Percentiles rank a stretch among this genome's conserved stretches.
phyloP scores from a whole-genome alignment of 176 grass and related monocot genomes.

The Triticum turgidum region DNA sequence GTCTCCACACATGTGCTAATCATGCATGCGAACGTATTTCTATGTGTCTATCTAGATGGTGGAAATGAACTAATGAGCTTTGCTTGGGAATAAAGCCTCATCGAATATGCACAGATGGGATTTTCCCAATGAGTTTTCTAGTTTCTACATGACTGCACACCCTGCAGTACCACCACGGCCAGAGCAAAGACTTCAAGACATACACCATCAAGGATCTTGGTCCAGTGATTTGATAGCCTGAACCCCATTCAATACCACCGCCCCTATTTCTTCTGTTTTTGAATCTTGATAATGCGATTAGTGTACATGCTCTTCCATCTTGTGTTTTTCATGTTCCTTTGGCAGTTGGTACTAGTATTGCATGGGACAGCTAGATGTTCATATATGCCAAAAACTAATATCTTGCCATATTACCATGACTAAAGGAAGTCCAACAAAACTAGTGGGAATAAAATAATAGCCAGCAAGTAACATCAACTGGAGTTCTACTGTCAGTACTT shows the following conservation, averaged over 20 bases:
- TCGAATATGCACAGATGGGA: not conserved
- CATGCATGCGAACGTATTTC: not conserved
- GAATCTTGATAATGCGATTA: not conserved
- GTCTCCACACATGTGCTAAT: not conserved
- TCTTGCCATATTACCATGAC: not conserved
- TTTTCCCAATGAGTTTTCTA: not conserved
- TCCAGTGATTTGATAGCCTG: not conserved
- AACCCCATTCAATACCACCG: not conserved
- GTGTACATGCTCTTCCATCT: not conserved
- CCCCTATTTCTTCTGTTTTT: not conserved
- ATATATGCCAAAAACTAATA: constrained; percentile 4
- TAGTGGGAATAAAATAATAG: constrained; percentile 19
- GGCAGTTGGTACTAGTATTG: not conserved
- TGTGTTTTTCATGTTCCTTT: not conserved
- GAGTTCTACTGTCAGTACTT: not conserved
- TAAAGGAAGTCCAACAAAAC: not conserved
- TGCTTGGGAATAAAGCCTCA: not conserved
- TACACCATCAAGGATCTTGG: not conserved
- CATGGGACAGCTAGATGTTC: not conserved
- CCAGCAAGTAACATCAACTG: not conserved
- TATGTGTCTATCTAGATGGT: not conserved
- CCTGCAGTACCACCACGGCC: not conserved
- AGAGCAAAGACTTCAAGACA: not conserved
- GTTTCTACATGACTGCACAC: not conserved
- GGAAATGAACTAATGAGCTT: not conserved